Evolutionary conservation across 805 yeast genomes (phyloP), one percentile per base, ranked within the genome.

Genomic region (Schwanniomyces occidentalis): DNA sequence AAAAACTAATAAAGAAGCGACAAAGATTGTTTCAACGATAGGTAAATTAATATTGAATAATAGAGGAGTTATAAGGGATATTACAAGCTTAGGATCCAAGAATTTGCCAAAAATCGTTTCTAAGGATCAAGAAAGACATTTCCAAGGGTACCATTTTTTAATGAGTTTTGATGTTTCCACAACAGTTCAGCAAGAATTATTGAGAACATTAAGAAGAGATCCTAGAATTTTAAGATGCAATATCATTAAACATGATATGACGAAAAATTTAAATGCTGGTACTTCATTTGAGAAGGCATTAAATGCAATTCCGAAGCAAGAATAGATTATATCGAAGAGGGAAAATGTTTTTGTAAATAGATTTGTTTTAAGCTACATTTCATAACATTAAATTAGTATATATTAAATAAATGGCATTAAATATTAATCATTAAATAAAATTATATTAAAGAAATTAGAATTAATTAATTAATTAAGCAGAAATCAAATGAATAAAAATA

Each of bases 11-110:
- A 63, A 58, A 38, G 73, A 68, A 39, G 72, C 73, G 8, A 54
- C 51, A 13, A 65, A 62, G 45, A 66, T 68, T 38, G 70, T 65
- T n/a, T 56, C 67, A 10, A 87, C 95, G 1, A 72, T 90, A 18
- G 98, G 98, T 7, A 83, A 79, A 55, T 69, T 88, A 54, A 77
- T 91, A 18, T 75, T 93, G 39, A 78, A 80, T 41, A 90, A 91
- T 62, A 87, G 96, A 72, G 99, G 99, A 32, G 91, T 91, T n/a
- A 80, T 91, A 24, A 76, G 98, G 56, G 81, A 78, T 41, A 77
- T 91, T 29, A 76, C 83, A 33, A 84, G 89, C 43, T 63, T 90
- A 57, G 97, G 96, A 1, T 75, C 80, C 26, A 77, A 77, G 42
- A 80, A 80, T 17, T 71, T 93, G 36, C 96, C 98, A 13, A 83